A percentile compares a stretch with the other conserved stretches of the same genome.
These are phyloP conservation scores for Ambrosiella xylebori DNA, from an alignment of 2,329 filamentous ascomycete genomes.

Conservation along the genomic window DNA sequence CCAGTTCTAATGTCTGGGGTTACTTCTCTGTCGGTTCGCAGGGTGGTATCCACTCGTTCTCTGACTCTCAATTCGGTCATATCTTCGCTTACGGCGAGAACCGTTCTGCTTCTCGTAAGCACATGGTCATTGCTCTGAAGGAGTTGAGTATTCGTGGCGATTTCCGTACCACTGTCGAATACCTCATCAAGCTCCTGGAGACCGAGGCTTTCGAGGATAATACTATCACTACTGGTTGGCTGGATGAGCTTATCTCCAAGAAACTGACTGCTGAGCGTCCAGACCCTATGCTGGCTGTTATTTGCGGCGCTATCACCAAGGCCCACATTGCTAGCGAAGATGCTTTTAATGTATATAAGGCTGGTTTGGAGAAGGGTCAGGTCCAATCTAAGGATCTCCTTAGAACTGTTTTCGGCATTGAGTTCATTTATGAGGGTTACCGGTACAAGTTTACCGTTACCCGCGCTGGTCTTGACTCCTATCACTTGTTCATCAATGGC, in stretches of 20 bases:
- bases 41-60: slow-evolving; percentile 97
- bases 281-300: slow-evolving; percentile 81
- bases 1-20: slow-evolving; percentile 98
- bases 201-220: slow-evolving; percentile 97
- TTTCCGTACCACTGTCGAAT: slow-evolving; percentile 96
- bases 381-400: slow-evolving; percentile 91
- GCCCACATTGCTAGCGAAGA: slow-evolving; percentile 86
- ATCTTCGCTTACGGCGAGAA: slow-evolving; percentile 99
- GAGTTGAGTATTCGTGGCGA: slow-evolving; percentile 98
- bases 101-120: slow-evolving; percentile 85
- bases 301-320: slow-evolving; percentile 88
- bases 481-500: slow-evolving; percentile 96
- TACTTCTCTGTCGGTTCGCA: slow-evolving; percentile 98
- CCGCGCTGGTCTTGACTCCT: slow-evolving; percentile 78
- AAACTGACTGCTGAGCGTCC: slow-evolving; percentile 92
- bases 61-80: slow-evolving; percentile 96
- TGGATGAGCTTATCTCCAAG: slow-evolving; percentile 96
- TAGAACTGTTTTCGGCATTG: slow-evolving; percentile 92
- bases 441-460: slow-evolving; percentile 98
- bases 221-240: slow-evolving; percentile 97
- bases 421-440: slow-evolving; percentile 95
- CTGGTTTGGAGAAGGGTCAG: slow-evolving; percentile 88
- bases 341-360: slow-evolving; percentile 72
- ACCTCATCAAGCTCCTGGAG: slow-evolving; percentile 95
- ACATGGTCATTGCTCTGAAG: slow-evolving; percentile 98